These are phyloP conservation scores for Phytophthora tentaculata DNA, from an alignment of 352 stramenopile genomes.

Conservation along the genomic window DNA sequence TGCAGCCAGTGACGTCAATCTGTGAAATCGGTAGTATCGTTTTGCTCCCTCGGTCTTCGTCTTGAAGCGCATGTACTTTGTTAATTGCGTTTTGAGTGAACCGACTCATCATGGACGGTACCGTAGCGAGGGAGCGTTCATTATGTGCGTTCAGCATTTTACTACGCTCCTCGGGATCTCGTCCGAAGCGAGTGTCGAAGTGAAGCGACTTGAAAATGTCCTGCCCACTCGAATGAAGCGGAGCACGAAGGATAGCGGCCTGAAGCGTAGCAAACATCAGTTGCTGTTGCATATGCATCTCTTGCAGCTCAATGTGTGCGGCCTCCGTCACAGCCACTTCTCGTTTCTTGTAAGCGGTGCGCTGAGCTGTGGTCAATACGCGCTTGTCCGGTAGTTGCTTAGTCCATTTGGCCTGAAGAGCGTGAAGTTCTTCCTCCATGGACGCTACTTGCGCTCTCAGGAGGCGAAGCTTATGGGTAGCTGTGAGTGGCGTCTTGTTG, in stretches of 20 bases:
- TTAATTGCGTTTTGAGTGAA: slow-evolving; percentile 32
- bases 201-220: slow-evolving; percentile 35
- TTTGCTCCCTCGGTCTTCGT: slow-evolving; percentile 7
- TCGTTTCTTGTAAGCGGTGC: slow-evolving; percentile 32
- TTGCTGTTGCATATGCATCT: slow-evolving; percentile 43
- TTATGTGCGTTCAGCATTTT: slow-evolving; percentile 27
- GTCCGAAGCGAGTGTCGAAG: slow-evolving; percentile 34
- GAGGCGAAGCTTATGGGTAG: slow-evolving; percentile 37
- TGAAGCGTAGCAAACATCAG: slow-evolving; percentile 43
- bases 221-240: slow-evolving; percentile 32
- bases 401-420: slow-evolving; percentile 29
- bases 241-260: slow-evolving; percentile 28
- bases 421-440: slow-evolving; percentile 39
- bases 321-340: slow-evolving; percentile 16
- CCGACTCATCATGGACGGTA: slow-evolving; percentile 26
- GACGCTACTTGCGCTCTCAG: slow-evolving; percentile 32
- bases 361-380: slow-evolving; percentile 21
- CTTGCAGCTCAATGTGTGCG: slow-evolving; percentile 26
- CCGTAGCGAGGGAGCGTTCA: slow-evolving; percentile 20
- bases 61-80: slow-evolving; percentile 13
- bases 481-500: slow-evolving; percentile 19
- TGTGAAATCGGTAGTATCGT: slow-evolving; percentile 30
- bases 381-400: slow-evolving; percentile 28
- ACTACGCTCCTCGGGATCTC: slow-evolving; percentile 12
- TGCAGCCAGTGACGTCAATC: slow-evolving; percentile 40